Evolutionary conservation across 1,284 basidiomycete species (phyloP).

Genomic region (Ceratobasidium sp.): DNA sequence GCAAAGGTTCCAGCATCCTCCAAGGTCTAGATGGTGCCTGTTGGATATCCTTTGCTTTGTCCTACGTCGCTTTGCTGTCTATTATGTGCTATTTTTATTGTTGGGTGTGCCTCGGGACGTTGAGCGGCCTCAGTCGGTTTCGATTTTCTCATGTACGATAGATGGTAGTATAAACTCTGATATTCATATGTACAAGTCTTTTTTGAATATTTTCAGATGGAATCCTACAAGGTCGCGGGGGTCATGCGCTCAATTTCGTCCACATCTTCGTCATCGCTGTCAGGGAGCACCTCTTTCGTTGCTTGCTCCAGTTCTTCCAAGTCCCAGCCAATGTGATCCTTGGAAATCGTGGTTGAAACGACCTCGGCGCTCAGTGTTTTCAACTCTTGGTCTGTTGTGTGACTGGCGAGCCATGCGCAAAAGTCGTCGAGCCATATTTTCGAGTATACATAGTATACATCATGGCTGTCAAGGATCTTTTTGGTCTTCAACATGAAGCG

Average conservation of each 20-base stretch:
- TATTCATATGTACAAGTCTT: constrained; percentile 31
- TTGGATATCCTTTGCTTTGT: constrained; percentile 10
- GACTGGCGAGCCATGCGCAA: constrained; percentile 64
- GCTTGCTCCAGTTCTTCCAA: constrained; percentile 68
- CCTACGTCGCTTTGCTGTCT: constrained; percentile 30
- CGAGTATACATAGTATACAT: constrained; percentile 81
- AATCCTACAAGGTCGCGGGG: neutral
- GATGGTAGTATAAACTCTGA: constrained; percentile 35
- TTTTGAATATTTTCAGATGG: neutral
- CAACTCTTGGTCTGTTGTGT: constrained; percentile 63
- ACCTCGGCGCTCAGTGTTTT: constrained; percentile 58
- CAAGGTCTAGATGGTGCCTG: constrained; percentile 28
- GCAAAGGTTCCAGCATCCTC: constrained; percentile 41
- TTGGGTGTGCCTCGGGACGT: constrained; percentile 7
- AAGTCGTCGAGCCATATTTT: constrained; percentile 84
- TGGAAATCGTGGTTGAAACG: constrained; percentile 57
- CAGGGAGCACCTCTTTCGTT: constrained; percentile 56
- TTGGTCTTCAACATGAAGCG: constrained; percentile 73
- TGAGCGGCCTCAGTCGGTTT: constrained; percentile 4
- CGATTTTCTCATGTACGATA: constrained; percentile 19
- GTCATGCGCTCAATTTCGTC: constrained; percentile 25
- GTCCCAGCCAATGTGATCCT: constrained; percentile 68
- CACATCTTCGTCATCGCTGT: constrained; percentile 64
- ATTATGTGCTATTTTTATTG: constrained; percentile 40
- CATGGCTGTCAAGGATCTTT: constrained; percentile 73